Conservation (phyloP, 139 green algal species). For the Chlamydomonas sphaeroides region DNA sequence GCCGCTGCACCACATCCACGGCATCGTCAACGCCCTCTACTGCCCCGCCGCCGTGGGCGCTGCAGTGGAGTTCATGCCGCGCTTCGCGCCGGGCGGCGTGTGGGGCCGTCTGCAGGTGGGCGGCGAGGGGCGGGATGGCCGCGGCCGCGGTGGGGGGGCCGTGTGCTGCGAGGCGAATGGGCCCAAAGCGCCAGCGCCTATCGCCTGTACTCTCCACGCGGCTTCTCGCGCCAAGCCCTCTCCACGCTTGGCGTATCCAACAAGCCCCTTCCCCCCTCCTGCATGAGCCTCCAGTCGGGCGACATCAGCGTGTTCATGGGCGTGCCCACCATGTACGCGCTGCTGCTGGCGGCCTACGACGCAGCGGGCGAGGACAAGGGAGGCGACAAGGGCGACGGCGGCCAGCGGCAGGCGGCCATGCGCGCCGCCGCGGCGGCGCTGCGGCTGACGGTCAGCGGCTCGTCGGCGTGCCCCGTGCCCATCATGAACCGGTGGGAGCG, state of each 20-base stretch:
- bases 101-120: constrained; percentile 73
- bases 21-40: constrained; percentile 93
- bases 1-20: constrained; percentile 96
- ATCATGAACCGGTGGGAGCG: constrained; percentile 79
- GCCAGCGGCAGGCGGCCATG: constrained; percentile 49
- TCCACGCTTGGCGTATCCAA: too few species aligned
- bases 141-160: too few species aligned
- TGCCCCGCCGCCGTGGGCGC: constrained; percentile 78
- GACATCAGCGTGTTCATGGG: constrained; percentile 90
- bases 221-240: too few species aligned
- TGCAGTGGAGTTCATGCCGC: constrained; percentile 79
- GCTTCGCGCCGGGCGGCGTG: constrained; percentile 77
- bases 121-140: not conserved
- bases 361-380: constrained; percentile 44
- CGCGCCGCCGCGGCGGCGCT: constrained; percentile 62
- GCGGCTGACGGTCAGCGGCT: constrained; percentile 89
- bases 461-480: constrained; percentile 86
- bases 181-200: too few species aligned
- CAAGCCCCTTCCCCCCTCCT: not conserved
- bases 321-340: constrained; percentile 96
- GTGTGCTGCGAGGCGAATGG: too few species aligned
- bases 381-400: not conserved
- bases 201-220: not conserved
- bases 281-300: constrained; percentile 57
- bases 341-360: constrained; percentile 81